Conservation (phyloP, 2,329 filamentous ascomycete species). For the Fusarium gaditjirri region DNA sequence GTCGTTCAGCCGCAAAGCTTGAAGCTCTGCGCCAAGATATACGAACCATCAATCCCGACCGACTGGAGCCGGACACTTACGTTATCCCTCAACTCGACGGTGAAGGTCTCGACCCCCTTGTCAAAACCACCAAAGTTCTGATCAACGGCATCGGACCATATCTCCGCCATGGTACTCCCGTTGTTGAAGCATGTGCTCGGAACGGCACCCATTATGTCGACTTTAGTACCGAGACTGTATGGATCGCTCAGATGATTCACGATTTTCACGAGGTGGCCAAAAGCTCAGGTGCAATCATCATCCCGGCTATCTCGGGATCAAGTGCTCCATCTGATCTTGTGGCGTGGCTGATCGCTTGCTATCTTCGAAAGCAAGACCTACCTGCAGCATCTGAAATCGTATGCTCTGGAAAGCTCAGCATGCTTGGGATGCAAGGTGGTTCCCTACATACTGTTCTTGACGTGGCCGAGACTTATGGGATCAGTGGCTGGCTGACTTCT, state of each 20-base stretch:
- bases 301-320: not conserved
- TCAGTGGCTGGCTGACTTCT: not conserved
- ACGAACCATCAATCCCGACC: not conserved
- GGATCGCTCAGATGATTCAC: not conserved
- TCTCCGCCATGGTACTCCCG: not conserved
- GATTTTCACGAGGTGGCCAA: not conserved
- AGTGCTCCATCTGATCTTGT: constrained; percentile 1
- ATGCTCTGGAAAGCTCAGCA: not conserved
- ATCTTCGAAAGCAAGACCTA: not conserved
- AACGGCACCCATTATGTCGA: constrained; percentile 1
- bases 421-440: constrained; percentile 1
- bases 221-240: not conserved
- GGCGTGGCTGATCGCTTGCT: not conserved
- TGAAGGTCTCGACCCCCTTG: not conserved
- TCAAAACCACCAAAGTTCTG: not conserved
- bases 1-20: not conserved
- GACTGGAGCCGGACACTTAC: not conserved
- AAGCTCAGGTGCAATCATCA: not conserved
- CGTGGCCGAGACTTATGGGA: not conserved
- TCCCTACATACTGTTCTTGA: constrained; percentile 2
- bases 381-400: not conserved
- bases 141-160: constrained; percentile 3
- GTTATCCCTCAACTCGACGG: not conserved
- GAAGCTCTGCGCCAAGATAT: not conserved
- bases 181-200: not conserved